phyloP scores from a whole-genome alignment of 768 basidiomycete species.

The Russula abietina region DNA sequence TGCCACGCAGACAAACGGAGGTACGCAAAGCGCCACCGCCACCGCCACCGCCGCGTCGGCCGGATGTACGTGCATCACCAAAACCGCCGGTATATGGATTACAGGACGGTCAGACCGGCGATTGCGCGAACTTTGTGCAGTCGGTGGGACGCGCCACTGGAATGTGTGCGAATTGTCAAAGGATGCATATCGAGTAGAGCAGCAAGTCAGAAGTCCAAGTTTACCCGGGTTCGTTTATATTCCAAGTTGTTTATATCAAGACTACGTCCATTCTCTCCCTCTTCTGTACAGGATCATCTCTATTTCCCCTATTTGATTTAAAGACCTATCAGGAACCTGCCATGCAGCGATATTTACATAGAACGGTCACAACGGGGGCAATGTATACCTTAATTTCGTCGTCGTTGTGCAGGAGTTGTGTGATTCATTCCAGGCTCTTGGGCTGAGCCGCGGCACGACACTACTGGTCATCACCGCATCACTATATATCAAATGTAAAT shows the following conservation, averaged over 20 bases:
- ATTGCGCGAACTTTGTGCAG: conserved; percentile 53
- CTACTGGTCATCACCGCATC: no score
- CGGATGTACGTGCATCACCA: conserved; percentile 19
- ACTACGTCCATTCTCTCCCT: neutral
- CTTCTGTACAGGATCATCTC: neutral
- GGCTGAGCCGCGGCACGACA: no score
- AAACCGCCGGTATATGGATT: conserved; percentile 21
- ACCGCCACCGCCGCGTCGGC: conserved; percentile 31
- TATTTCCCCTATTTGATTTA: neutral
- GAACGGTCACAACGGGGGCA: neutral
- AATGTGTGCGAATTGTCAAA: conserved; percentile 60
- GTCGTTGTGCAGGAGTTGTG: neutral
- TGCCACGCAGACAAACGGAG: conserved; percentile 26
- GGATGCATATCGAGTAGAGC: conserved; percentile 36
- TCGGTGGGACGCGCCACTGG: conserved; percentile 60
- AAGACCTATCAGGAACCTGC: neutral
- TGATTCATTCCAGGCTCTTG: no score
- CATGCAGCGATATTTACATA: neutral
- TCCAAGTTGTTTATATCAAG: neutral
- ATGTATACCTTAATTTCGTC: neutral
- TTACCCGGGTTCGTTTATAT: neutral
- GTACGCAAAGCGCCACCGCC: conserved; percentile 30
- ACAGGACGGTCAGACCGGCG: conserved; percentile 38
- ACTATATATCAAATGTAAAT: no score
- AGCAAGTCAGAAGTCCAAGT: neutral